Percentiles rank a stretch among this genome's conserved stretches.
These are phyloP conservation scores for Mycena alexandri DNA, from an alignment of 768 basidiomycete genomes.

Conservation along the genomic window DNA sequence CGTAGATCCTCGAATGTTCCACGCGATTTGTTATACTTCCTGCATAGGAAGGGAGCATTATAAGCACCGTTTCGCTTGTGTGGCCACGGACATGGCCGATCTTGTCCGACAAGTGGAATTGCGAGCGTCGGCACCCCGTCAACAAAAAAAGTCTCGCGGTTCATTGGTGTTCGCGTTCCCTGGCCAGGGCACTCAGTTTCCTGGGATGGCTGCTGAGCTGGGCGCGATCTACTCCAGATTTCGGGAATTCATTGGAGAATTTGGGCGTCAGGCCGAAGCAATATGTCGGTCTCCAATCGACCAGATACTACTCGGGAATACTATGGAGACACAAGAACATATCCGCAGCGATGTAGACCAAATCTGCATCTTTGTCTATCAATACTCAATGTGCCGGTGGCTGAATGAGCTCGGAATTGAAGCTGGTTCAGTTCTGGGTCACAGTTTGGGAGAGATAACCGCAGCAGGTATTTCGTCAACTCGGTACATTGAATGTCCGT, in stretches of 20 bases:
- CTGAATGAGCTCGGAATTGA: constrained; percentile 26
- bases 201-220: constrained; percentile 30
- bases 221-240: constrained; percentile 7
- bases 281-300: constrained; percentile 17
- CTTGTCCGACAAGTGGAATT: constrained; percentile 18
- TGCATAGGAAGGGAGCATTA: constrained; percentile 34
- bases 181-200: constrained; percentile 33
- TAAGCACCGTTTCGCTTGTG: constrained; percentile 31
- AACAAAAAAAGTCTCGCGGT: neutral
- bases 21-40: constrained; percentile 31
- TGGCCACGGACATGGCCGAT: constrained; percentile 21
- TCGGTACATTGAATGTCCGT: neutral
- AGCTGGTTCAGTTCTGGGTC: constrained; percentile 29
- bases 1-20: constrained; percentile 4
- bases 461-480: constrained; percentile 28
- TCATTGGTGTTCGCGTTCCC: constrained; percentile 29
- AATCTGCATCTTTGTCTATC: constrained; percentile 35
- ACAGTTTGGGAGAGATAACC: constrained; percentile 37
- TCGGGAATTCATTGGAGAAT: constrained; percentile 8
- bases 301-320: constrained; percentile 12
- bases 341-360: constrained; percentile 31
- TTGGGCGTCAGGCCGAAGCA: constrained; percentile 13
- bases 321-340: neutral
- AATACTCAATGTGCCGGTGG: constrained; percentile 33
- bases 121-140: neutral